phyloP scores from a whole-genome alignment of 768 basidiomycete species.

The Paxillus involutus region DNA sequence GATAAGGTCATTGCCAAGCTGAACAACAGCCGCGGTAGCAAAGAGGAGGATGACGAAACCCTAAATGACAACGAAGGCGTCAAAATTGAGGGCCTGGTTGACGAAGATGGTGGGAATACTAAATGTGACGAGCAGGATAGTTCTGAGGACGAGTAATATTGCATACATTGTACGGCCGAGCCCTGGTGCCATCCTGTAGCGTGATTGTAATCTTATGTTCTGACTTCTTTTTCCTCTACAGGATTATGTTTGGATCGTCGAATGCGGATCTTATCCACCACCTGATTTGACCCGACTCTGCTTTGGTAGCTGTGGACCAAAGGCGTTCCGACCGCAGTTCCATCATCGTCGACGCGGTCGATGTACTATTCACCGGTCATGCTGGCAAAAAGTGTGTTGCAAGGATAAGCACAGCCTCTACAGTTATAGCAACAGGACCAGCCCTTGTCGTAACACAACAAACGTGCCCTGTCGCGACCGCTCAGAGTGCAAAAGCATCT shows the following conservation, averaged over 20 bases:
- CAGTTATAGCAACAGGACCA: slow-evolving; percentile 18
- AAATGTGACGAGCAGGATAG: slow-evolving; percentile 25
- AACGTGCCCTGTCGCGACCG: slow-evolving; percentile 15
- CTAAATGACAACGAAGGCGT: slow-evolving; percentile 40
- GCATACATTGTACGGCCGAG: slow-evolving; percentile 29
- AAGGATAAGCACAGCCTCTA: slow-evolving; percentile 18
- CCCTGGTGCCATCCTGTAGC: slow-evolving; percentile 31
- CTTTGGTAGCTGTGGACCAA: too few species aligned
- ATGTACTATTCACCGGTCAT: background rate
- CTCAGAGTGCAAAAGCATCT: slow-evolving; percentile 8
- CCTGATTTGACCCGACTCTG: background rate
- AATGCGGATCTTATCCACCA: slow-evolving; percentile 1
- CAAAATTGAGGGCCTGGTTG: slow-evolving; percentile 60
- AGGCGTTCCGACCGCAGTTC: background rate
- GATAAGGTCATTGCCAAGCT: slow-evolving; percentile 90
- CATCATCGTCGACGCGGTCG: background rate
- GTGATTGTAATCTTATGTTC: slow-evolving; percentile 19
- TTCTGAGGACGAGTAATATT: slow-evolving; percentile 32
- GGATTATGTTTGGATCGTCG: slow-evolving; percentile 9
- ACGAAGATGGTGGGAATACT: slow-evolving; percentile 27
- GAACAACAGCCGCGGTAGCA: slow-evolving; percentile 67
- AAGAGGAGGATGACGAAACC: slow-evolving; percentile 44
- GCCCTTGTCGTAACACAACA: slow-evolving; percentile 12
- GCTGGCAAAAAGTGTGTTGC: background rate
- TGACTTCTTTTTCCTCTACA: slow-evolving; percentile 15